Percentiles rank a stretch among this genome's conserved stretches.
Evolutionary conservation across 108 stramenopile species (phyloP).

Genomic region (Seminavis robusta): DNA sequence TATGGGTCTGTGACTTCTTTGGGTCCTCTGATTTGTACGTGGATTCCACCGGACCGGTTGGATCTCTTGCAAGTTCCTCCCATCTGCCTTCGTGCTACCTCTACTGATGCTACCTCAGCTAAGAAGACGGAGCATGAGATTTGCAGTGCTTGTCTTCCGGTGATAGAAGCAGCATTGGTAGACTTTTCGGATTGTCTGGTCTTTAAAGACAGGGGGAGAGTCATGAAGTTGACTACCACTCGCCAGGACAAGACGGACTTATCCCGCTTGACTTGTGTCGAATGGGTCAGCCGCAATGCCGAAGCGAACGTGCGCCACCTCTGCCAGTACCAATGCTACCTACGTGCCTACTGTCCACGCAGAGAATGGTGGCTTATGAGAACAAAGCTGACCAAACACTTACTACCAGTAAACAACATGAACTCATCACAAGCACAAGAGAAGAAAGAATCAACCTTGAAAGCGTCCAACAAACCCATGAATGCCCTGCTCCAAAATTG

Average conservation of each 20-base stretch:
- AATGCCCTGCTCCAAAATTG: slow-evolving; percentile 21
- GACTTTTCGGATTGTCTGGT: slow-evolving; percentile 4
- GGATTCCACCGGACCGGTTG: slow-evolving; percentile 4
- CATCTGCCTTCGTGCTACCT: neutral
- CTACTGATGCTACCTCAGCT: neutral
- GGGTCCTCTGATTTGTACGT: slow-evolving; percentile 20
- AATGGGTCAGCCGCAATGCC: neutral
- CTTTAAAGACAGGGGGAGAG: neutral
- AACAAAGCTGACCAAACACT: slow-evolving; percentile 14
- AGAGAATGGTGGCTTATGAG: slow-evolving; percentile 34
- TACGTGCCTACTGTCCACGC: slow-evolving; percentile 34
- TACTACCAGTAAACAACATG: too few species aligned
- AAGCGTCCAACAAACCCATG: slow-evolving; percentile 6
- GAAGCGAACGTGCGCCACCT: slow-evolving; percentile 23
- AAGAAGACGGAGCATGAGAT: neutral
- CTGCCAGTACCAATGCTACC: slow-evolving; percentile 33
- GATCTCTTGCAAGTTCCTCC: neutral
- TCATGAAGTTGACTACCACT: neutral
- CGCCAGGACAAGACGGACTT: neutral
- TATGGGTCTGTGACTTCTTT: slow-evolving; percentile 15
- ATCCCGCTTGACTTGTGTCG: neutral
- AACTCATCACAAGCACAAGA: too few species aligned
- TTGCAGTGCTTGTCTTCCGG: neutral
- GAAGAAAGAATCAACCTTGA: too few species aligned
- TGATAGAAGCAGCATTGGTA: neutral